phyloP scores from a whole-genome alignment of 2,329 filamentous ascomycete species.

The Colletotrichum lentis region DNA sequence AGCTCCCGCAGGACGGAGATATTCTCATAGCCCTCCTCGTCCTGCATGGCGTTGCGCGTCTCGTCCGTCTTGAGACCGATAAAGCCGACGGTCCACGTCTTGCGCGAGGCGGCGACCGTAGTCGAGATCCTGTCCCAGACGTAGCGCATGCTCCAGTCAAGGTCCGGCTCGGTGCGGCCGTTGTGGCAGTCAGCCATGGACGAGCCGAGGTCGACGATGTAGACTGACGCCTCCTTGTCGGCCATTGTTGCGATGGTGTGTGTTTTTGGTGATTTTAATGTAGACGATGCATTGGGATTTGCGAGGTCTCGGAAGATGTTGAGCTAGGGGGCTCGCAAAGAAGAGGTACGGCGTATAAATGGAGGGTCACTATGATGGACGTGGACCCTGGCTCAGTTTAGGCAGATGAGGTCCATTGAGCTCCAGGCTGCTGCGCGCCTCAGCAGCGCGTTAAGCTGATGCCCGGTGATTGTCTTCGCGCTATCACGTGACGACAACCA shows the following conservation, averaged over 20 bases:
- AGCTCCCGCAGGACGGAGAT: conserved; percentile 81
- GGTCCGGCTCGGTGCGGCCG: conserved; percentile 78
- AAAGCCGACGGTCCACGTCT: conserved; percentile 77
- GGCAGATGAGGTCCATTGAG: conserved; percentile 35
- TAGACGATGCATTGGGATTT: background rate
- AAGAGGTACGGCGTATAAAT: conserved; percentile 7
- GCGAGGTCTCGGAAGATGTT: background rate
- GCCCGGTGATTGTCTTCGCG: conserved; percentile 11
- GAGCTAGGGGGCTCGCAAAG: background rate
- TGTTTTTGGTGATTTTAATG: background rate
- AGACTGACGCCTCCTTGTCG: conserved; percentile 91
- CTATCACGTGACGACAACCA: conserved; percentile 38
- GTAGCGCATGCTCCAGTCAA: conserved; percentile 90
- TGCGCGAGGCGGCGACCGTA: conserved; percentile 72
- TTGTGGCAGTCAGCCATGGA: conserved; percentile 80
- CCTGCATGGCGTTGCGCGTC: conserved; percentile 72
- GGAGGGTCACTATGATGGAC: conserved; percentile 7
- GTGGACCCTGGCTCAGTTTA: conserved; percentile 31
- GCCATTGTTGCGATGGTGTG: conserved; percentile 67
- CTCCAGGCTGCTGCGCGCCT: conserved; percentile 35
- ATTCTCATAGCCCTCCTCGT: conserved; percentile 79
- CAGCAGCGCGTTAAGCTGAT: conserved; percentile 17
- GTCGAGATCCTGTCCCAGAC: conserved; percentile 89
- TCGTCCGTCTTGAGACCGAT: conserved; percentile 83
- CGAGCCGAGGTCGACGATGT: conserved; percentile 85